Conservation (phyloP, 176 grass and related monocot species). For the Triticum urartu region DNA sequence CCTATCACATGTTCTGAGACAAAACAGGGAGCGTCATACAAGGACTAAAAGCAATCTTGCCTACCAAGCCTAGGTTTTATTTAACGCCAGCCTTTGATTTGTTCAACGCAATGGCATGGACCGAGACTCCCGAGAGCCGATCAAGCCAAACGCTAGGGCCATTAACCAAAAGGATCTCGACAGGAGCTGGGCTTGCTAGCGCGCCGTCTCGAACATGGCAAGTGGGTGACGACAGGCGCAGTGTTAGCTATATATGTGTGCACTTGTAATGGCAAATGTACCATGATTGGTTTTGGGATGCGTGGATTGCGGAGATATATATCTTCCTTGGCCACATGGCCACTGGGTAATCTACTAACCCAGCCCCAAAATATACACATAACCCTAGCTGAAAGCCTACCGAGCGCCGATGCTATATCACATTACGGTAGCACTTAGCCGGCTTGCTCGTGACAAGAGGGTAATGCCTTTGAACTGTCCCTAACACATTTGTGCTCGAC, state of each 20-base stretch:
- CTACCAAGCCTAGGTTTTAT: conserved; percentile 38
- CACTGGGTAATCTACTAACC: not conserved
- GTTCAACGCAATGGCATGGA: conserved; percentile 39
- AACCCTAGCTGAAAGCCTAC: conserved; percentile 7
- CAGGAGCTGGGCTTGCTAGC: conserved; percentile 39
- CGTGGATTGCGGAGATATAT: not conserved
- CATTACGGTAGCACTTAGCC: not conserved
- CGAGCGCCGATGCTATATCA: not conserved
- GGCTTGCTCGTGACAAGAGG: conserved; percentile 19
- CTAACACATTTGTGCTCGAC: not conserved
- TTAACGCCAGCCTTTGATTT: conserved; percentile 26
- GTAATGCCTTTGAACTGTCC: conserved; percentile 7
- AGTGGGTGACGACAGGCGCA: conserved; percentile 27
- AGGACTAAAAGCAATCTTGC: conserved; percentile 35
- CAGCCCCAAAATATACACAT: not conserved
- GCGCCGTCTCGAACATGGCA: conserved; percentile 19
- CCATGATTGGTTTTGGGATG: not conserved
- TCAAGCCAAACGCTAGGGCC: conserved; percentile 21
- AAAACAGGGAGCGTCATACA: conserved; percentile 28
- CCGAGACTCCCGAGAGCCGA: conserved; percentile 17
- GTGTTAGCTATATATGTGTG: not conserved
- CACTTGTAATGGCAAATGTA: not conserved
- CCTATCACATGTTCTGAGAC: not conserved
- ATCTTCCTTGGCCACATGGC: conserved; percentile 31
- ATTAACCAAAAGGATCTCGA: conserved; percentile 25